A percentile compares a stretch with the other conserved stretches of the same genome.
Conservation (phyloP, 1,139 yeast species). For the Wickerhamomyces sp. region DNA sequence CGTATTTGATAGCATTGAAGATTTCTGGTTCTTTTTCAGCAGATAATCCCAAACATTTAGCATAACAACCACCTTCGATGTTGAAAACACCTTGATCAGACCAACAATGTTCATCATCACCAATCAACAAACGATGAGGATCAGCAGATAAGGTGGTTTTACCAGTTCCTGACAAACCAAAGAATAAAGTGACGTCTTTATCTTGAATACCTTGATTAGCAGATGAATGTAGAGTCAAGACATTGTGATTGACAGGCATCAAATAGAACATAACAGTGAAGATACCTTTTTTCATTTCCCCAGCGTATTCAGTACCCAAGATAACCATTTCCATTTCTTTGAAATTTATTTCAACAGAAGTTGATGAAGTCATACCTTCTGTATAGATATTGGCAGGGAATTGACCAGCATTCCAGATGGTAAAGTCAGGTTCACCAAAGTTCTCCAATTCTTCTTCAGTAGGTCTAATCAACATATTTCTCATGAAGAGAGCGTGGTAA, state of each 20-base stretch:
- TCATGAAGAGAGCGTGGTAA: constrained; percentile 96
- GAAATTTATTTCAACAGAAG: constrained; percentile 95
- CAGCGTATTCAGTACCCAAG: constrained; percentile 97
- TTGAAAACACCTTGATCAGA: constrained; percentile 97
- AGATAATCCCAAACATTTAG: constrained; percentile 88
- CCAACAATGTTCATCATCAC: constrained; percentile 99
- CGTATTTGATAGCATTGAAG: constrained; percentile 90
- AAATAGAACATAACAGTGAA: constrained; percentile 98
- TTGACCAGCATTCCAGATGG: constrained; percentile 97
- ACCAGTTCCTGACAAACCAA: constrained; percentile 97
- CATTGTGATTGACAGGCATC: constrained; percentile 93
- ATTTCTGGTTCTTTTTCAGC: constrained; percentile 97
- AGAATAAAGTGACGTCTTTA: constrained; percentile 79
- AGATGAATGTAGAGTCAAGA: constrained; percentile 91
- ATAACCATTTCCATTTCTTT: constrained; percentile 98
- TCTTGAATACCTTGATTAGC: constrained; percentile 78
- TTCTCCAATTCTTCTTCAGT: constrained; percentile 80
- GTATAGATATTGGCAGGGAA: constrained; percentile 98
- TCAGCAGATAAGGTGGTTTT: constrained; percentile 97
- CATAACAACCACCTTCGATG: constrained; percentile 99
- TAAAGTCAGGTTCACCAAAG: constrained; percentile 97
- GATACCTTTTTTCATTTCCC: constrained; percentile 99
- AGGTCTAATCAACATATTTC: constrained; percentile 96
- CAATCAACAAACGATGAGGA: constrained; percentile 89
- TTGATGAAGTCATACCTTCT: constrained; percentile 94